phyloP scores from a whole-genome alignment of 169 alveolate genomes.

The Pseudocohnilembus persalinus region DNA sequence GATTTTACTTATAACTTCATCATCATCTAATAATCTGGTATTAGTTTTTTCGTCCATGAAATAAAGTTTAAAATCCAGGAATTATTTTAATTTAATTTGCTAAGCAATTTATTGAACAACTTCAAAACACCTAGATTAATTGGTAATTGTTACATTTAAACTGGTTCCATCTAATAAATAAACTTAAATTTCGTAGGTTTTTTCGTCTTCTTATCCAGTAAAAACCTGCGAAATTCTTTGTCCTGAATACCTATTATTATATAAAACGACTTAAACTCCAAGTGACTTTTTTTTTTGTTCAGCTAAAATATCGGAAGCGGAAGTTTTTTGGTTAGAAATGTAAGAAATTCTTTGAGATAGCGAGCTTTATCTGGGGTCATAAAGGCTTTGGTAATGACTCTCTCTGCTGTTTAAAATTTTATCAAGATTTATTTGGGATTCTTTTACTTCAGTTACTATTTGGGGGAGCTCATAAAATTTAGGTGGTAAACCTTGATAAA shows the following conservation, averaged over 20 bases:
- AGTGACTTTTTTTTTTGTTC: no score
- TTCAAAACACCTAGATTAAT: neutral
- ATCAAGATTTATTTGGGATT: no score
- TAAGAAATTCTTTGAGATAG: no score
- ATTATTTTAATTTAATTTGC: neutral
- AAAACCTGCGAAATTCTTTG: neutral
- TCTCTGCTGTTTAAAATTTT: no score
- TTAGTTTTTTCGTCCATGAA: slow-evolving; percentile 30
- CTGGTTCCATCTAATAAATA: neutral
- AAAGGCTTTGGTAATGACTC: no score
- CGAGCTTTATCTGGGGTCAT: no score
- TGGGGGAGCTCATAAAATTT: no score
- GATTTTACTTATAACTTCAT: slow-evolving; percentile 34
- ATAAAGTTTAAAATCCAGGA: slow-evolving; percentile 36
- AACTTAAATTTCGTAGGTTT: neutral
- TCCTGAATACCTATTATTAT: neutral
- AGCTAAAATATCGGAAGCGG: no score
- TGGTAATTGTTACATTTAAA: neutral
- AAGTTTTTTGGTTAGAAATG: no score
- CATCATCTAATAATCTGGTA: slow-evolving; percentile 39
- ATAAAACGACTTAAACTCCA: no score
- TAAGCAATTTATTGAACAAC: neutral
- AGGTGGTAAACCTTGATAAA: no score
- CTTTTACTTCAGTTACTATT: no score
- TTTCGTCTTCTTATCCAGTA: neutral